These are phyloP conservation scores for Wickerhamiella qilinensis DNA, from an alignment of 805 yeast species.

Conservation along the genomic window DNA sequence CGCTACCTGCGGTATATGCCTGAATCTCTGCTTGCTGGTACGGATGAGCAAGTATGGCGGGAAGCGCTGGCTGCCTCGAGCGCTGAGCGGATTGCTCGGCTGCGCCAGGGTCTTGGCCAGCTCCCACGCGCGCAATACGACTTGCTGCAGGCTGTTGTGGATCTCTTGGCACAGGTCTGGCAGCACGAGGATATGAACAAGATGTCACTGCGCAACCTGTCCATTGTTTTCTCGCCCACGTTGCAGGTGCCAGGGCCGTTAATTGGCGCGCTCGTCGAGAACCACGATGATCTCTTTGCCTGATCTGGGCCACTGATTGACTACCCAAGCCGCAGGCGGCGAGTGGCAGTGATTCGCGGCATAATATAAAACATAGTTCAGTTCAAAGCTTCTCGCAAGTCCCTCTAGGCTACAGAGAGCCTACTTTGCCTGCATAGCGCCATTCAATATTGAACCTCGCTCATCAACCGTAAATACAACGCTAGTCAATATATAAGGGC, in stretches of 20 bases:
- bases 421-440: too few relatives aligned
- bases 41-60: slow-evolving; percentile 18
- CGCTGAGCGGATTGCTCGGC: slow-evolving; percentile 16
- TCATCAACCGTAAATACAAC: too few relatives aligned
- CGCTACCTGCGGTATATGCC: slow-evolving; percentile 69
- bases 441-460: too few relatives aligned
- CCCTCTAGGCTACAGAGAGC: too few relatives aligned
- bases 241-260: slow-evolving; percentile 49
- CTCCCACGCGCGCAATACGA: slow-evolving; percentile 43
- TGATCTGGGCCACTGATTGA: too few relatives aligned
- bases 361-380: too few relatives aligned
- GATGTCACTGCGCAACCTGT: slow-evolving; percentile 67
- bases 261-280: slow-evolving; percentile 41
- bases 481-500: too few relatives aligned
- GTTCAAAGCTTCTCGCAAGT: too few relatives aligned
- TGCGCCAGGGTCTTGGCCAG: slow-evolving; percentile 10
- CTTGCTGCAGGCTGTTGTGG: slow-evolving; percentile 48
- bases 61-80: slow-evolving; percentile 17
- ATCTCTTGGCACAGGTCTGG: slow-evolving; percentile 48
- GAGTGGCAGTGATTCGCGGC: too few relatives aligned
- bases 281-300: slow-evolving; percentile 44
- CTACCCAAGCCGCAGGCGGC: too few relatives aligned
- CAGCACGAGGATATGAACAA: slow-evolving; percentile 48
- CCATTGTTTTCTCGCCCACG: slow-evolving; percentile 74
- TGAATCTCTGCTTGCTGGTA: slow-evolving; percentile 42